Conservation (phyloP, 305 asterid species). For the Fraxinus floribunda region DNA sequence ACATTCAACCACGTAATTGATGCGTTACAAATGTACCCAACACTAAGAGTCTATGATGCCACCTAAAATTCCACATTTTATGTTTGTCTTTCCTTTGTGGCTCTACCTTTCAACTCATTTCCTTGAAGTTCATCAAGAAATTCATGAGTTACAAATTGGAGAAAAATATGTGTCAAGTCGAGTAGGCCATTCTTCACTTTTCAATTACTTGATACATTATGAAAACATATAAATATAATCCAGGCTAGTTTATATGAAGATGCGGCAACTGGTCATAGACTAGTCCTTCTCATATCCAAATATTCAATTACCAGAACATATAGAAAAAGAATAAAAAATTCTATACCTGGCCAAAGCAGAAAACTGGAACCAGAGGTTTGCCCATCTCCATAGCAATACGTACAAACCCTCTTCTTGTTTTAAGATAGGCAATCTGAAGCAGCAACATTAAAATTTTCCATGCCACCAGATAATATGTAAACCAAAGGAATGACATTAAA, state of each 20-base stretch:
- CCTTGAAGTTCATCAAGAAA: not conserved
- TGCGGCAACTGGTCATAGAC: conserved; percentile 6
- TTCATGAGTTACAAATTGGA: not conserved
- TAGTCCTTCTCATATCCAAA: not conserved
- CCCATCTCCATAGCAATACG: conserved; percentile 84
- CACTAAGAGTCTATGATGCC: not conserved
- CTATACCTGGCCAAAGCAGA: conserved; percentile 92
- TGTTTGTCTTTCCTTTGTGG: not conserved
- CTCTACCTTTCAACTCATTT: not conserved
- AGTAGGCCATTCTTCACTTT: not conserved
- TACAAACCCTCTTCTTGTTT: conserved; percentile 76
- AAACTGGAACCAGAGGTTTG: conserved; percentile 94
- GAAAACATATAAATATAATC: not conserved
- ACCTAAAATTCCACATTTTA: not conserved
- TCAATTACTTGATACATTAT: not conserved
- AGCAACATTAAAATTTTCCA: conserved; percentile 17
- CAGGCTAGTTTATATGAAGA: not conserved
- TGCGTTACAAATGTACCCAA: not conserved
- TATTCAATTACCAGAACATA: conserved; percentile 8
- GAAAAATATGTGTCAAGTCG: not conserved
- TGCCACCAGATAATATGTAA: conserved; percentile 15
- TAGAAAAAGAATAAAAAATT: conserved; percentile 14
- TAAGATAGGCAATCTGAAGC: conserved; percentile 64
- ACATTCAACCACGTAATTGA: not conserved
- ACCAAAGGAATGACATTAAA: not conserved